These are phyloP conservation scores for Phytopythium ostracodes DNA, from an alignment of 352 stramenopile species.

Conservation along the genomic window DNA sequence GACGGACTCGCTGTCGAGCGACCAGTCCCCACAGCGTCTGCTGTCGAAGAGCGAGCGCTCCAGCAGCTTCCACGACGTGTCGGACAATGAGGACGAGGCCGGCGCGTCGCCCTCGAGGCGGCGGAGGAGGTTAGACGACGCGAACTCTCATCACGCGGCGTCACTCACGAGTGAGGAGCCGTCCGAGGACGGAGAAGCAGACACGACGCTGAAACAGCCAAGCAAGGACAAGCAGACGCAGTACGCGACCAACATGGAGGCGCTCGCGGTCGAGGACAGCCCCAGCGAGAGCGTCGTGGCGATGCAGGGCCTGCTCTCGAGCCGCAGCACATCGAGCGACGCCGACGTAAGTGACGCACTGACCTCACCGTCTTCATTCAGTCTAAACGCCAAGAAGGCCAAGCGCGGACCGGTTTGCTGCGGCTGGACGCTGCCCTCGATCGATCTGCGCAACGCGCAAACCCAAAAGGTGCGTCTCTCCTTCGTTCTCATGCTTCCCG, in stretches of 20 bases:
- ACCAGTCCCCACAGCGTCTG: constrained; percentile 14
- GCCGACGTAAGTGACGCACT: constrained; percentile 8
- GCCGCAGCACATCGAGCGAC: constrained; percentile 17
- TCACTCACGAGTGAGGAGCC: neutral
- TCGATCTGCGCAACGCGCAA: constrained; percentile 67
- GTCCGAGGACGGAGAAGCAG: constrained; percentile 5
- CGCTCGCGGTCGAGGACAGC: constrained; percentile 37
- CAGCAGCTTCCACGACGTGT: constrained; percentile 10
- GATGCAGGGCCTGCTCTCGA: constrained; percentile 41
- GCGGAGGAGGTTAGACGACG: constrained; percentile 16
- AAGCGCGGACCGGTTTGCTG: constrained; percentile 29
- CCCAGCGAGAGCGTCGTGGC: constrained; percentile 50
- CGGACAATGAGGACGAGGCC: constrained; percentile 14
- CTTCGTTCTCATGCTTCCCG: neutral
- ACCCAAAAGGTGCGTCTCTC: constrained; percentile 63
- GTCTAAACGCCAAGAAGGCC: constrained; percentile 11
- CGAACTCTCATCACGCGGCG: constrained; percentile 3
- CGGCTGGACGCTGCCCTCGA: constrained; percentile 36
- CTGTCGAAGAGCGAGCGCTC: constrained; percentile 8
- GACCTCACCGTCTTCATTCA: neutral
- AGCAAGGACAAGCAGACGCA: neutral
- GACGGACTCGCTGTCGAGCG: constrained; percentile 18
- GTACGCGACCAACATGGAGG: constrained; percentile 22
- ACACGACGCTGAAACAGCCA: neutral
- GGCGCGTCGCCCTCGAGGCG: constrained; percentile 16